Percentiles rank a stretch among this genome's conserved stretches.
phyloP scores from a whole-genome alignment of 176 grass and related monocot species.

The Cymbopogon citratus region DNA sequence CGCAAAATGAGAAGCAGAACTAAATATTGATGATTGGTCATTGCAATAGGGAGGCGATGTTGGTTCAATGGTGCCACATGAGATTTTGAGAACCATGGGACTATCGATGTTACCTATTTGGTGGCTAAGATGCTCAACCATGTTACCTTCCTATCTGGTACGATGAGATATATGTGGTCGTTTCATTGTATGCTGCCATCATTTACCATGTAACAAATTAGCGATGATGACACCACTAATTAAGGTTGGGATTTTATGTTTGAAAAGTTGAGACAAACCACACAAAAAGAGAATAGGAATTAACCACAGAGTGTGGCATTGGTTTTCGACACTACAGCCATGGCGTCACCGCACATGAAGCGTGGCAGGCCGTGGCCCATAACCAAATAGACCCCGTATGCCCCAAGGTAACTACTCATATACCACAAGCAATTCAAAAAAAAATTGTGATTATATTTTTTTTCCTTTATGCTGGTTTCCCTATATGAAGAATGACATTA shows the following conservation, averaged over 20 bases:
- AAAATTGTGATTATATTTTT: not conserved
- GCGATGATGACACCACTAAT: not conserved
- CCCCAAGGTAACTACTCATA: not conserved
- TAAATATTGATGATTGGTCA: not conserved
- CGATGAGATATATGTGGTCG: not conserved
- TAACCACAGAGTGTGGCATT: not conserved
- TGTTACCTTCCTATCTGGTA: not conserved
- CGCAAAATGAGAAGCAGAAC: accelerated
- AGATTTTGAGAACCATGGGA: not conserved
- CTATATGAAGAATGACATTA: not conserved
- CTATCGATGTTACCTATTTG: not conserved
- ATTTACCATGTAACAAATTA: too few species aligned
- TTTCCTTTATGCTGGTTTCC: not conserved
- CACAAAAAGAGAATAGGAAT: too few species aligned
- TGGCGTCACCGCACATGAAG: not conserved
- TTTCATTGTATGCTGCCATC: not conserved
- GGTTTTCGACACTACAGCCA: not conserved
- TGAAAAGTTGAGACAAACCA: not conserved
- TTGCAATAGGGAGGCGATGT: not conserved
- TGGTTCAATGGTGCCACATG: not conserved
- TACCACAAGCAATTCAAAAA: too few species aligned
- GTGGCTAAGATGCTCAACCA: not conserved
- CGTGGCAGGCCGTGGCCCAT: not conserved
- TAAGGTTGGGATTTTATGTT: too few species aligned
- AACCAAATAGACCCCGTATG: not conserved